These are phyloP conservation scores for Huntiella omanensis DNA, from an alignment of 2,329 filamentous ascomycete genomes.

Conservation along the genomic window DNA sequence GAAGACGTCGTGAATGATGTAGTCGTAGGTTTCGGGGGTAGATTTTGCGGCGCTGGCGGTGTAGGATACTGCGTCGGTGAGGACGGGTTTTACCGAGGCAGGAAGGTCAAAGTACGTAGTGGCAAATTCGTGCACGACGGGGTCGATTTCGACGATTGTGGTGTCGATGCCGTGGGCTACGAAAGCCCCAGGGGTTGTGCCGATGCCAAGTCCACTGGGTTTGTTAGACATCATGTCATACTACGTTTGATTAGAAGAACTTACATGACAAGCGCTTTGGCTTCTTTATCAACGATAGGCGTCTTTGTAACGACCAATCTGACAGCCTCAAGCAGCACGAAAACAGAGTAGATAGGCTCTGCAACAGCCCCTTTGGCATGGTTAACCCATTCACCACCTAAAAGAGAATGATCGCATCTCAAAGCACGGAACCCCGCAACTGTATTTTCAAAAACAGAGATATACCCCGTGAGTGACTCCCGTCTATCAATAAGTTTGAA, in stretches of 20 bases:
- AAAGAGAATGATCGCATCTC: slow-evolving; percentile 82
- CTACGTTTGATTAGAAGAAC: slow-evolving; percentile 14
- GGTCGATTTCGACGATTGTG: slow-evolving; percentile 88
- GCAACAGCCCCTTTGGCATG: slow-evolving; percentile 35
- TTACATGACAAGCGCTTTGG: slow-evolving; percentile 72
- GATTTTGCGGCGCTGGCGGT: slow-evolving; percentile 27
- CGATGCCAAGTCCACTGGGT: slow-evolving; percentile 70
- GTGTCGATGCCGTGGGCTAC: slow-evolving; percentile 79
- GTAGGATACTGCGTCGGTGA: slow-evolving; percentile 67
- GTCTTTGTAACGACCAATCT: slow-evolving; percentile 50
- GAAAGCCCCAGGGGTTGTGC: slow-evolving; percentile 73
- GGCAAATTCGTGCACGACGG: slow-evolving; percentile 69
- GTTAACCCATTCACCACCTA: slow-evolving; percentile 77
- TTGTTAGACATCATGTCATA: not conserved
- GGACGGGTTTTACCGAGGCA: slow-evolving; percentile 55
- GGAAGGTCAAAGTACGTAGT: slow-evolving; percentile 66
- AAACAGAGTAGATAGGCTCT: slow-evolving; percentile 91
- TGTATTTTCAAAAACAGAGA: slow-evolving; percentile 69
- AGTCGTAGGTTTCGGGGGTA: slow-evolving; percentile 47
- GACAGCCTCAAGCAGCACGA: slow-evolving; percentile 84
- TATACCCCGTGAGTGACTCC: slow-evolving; percentile 79
- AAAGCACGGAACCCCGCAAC: slow-evolving; percentile 58
- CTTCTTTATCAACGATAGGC: slow-evolving; percentile 39
- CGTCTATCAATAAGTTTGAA: slow-evolving; percentile 63
- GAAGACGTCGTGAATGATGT: slow-evolving; percentile 95